Evolutionary conservation across 495 filamentous ascomycete genomes (phyloP).

Genomic region (Beverwykella pulmonaria): DNA sequence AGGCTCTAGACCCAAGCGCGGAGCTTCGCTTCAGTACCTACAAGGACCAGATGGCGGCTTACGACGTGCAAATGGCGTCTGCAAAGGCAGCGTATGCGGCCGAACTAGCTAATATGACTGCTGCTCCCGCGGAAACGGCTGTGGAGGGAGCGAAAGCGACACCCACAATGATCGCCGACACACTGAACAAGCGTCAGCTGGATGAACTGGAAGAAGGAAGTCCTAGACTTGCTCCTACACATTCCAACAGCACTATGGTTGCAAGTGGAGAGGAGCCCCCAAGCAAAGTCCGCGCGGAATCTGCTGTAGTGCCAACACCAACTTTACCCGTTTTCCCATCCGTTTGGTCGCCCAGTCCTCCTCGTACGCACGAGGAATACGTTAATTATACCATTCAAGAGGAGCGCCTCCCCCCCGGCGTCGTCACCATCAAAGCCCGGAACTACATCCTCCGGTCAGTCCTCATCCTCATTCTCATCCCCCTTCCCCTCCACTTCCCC

Average conservation of each 20-base stretch:
- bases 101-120: constrained; percentile 22
- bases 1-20: constrained; percentile 31
- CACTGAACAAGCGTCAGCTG: constrained; percentile 14
- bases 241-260: neutral
- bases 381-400: constrained; percentile 60
- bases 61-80: constrained; percentile 18
- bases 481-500: too few species aligned
- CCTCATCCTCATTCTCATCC: constrained; percentile 1
- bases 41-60: constrained; percentile 19
- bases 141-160: constrained; percentile 1
- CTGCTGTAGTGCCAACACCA: neutral
- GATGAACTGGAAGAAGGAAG: neutral
- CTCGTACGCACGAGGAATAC: constrained; percentile 65
- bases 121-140: constrained; percentile 4
- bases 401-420: constrained; percentile 69
- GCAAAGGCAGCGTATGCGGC: constrained; percentile 23
- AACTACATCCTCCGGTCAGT: constrained; percentile 78
- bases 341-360: constrained; percentile 40
- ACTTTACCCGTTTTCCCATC: constrained; percentile 20
- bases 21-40: constrained; percentile 13
- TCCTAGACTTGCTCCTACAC: neutral
- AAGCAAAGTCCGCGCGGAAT: constrained; percentile 10
- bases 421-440: constrained; percentile 58
- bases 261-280: constrained; percentile 16
- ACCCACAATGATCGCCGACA: constrained; percentile 9